These are phyloP conservation scores for Aethionema arabicum DNA, from an alignment of 345 rosid species.

Conservation along the genomic window DNA sequence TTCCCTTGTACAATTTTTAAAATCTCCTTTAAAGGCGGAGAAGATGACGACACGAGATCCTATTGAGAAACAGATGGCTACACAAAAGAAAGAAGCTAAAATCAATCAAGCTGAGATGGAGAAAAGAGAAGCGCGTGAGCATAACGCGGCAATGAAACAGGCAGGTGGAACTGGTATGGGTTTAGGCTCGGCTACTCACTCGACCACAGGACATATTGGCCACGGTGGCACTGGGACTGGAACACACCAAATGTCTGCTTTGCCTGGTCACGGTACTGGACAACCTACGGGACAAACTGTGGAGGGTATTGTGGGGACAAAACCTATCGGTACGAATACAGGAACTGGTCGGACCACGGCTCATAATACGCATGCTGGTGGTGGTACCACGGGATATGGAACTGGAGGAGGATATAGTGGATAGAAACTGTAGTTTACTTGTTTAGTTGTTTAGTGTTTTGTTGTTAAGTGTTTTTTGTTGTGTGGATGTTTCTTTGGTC, in stretches of 20 bases:
- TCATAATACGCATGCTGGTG: slow-evolving; percentile 41
- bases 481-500: slow-evolving; percentile 5
- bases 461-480: neutral
- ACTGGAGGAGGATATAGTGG: slow-evolving; percentile 42
- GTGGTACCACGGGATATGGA: slow-evolving; percentile 35
- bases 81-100: slow-evolving; percentile 51
- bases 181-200: slow-evolving; percentile 33
- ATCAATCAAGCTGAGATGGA: slow-evolving; percentile 46
- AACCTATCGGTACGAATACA: slow-evolving; percentile 38
- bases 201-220: slow-evolving; percentile 40
- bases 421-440: slow-evolving; percentile 11
- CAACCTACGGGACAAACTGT: slow-evolving; percentile 39
- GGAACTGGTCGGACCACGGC: slow-evolving; percentile 46
- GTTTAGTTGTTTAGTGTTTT: neutral
- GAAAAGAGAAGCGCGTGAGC: slow-evolving; percentile 49
- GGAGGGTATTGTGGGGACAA: slow-evolving; percentile 32
- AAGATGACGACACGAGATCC: slow-evolving; percentile 54
- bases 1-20: neutral
- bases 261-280: slow-evolving; percentile 52
- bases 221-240: slow-evolving; percentile 43
- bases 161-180: slow-evolving; percentile 34
- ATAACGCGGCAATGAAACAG: slow-evolving; percentile 47
- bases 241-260: slow-evolving; percentile 48
- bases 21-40: slow-evolving; percentile 42
- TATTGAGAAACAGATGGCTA: slow-evolving; percentile 54